phyloP scores from a whole-genome alignment of 148 eudicot genomes.

The Gaultheria prostrata region DNA sequence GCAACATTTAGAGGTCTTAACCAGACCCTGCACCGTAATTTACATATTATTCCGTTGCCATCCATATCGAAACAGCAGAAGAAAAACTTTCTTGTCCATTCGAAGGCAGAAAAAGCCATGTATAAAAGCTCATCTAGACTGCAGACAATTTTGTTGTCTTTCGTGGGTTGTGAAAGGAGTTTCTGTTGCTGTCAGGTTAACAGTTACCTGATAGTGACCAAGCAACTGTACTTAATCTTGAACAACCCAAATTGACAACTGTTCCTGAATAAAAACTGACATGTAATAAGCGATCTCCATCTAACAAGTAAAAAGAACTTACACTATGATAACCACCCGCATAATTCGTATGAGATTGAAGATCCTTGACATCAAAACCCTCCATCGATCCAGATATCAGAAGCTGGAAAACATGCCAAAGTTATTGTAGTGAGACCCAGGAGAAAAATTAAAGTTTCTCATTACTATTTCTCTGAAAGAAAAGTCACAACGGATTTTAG shows the following conservation, averaged over 20 bases:
- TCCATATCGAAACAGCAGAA: neutral
- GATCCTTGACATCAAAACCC: slow-evolving; percentile 81
- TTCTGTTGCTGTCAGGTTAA: neutral
- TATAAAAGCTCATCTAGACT: slow-evolving; percentile 5
- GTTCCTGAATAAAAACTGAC: neutral
- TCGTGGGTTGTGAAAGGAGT: neutral
- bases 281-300: neutral
- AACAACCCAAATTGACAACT: neutral
- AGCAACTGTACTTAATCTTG: neutral
- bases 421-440: neutral
- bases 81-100: neutral
- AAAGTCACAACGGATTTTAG: neutral
- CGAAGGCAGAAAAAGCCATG: neutral
- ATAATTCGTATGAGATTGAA: slow-evolving; percentile 73
- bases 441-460: neutral
- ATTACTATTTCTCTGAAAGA: neutral
- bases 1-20: neutral
- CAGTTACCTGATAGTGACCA: neutral
- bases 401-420: slow-evolving; percentile 41
- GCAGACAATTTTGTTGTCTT: neutral
- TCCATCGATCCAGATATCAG: slow-evolving; percentile 88
- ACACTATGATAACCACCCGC: slow-evolving; percentile 90
- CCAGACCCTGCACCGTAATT: neutral
- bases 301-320: slow-evolving; percentile 21
- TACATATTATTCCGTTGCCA: neutral